phyloP scores from a whole-genome alignment of 257 asterid genomes.

The Thymus mandschuricus region DNA sequence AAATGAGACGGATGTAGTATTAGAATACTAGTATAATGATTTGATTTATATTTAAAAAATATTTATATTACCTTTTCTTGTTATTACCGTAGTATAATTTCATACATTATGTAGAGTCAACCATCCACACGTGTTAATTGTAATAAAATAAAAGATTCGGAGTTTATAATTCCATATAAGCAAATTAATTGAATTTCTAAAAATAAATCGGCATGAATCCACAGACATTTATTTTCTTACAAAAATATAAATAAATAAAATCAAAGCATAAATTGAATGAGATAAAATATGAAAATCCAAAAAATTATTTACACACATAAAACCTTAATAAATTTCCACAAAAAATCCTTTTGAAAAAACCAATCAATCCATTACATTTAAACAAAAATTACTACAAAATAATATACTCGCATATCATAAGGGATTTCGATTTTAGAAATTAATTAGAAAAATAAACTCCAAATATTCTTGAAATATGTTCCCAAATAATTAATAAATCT shows the following conservation, averaged over 20 bases:
- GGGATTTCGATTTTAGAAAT: conserved; percentile 22
- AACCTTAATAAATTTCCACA: conserved; percentile 9
- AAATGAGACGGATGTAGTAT: no score
- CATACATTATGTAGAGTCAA: not conserved
- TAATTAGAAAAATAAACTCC: not conserved
- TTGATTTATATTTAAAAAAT: not conserved
- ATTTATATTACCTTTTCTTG: not conserved
- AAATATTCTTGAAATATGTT: conserved; percentile 11
- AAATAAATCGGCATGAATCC: not conserved
- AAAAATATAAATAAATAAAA: no score
- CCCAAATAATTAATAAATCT: conserved; percentile 25
- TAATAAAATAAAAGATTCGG: not conserved
- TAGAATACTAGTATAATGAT: no score
- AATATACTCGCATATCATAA: conserved; percentile 24
- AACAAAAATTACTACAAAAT: conserved; percentile 16
- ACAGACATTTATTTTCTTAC: not conserved
- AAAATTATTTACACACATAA: conserved; percentile 8
- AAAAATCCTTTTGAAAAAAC: not conserved
- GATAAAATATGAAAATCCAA: not conserved
- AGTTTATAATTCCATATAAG: not conserved
- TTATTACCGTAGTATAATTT: not conserved
- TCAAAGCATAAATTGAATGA: not conserved
- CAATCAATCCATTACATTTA: conserved; percentile 22
- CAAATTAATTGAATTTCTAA: not conserved
- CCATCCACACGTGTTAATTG: not conserved